These are phyloP conservation scores for Dothideomycetidae sp. DNA, from an alignment of 2,329 filamentous ascomycete species.

Conservation along the genomic window DNA sequence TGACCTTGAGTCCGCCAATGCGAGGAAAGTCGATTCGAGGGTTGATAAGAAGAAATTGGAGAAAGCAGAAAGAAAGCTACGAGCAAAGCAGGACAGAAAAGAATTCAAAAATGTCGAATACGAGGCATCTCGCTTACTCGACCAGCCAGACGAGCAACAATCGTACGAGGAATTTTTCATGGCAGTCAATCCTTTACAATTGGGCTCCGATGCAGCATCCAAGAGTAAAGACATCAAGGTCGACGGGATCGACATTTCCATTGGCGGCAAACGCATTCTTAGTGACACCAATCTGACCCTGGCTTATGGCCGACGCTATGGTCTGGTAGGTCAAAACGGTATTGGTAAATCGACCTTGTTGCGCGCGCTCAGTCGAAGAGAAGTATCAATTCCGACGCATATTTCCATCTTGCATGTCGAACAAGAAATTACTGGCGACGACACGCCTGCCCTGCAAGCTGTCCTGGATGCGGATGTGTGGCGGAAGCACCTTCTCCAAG, in stretches of 20 bases:
- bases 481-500: conserved; percentile 84
- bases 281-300: conserved; percentile 82
- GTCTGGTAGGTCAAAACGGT: conserved; percentile 98
- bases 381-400: conserved; percentile 86
- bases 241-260: conserved; percentile 88
- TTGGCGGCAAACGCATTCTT: conserved; percentile 76
- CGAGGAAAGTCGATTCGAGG: conserved; percentile 88
- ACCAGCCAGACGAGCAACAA: conserved; percentile 67
- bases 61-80: conserved; percentile 94
- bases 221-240: conserved; percentile 99
- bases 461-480: conserved; percentile 96
- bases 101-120: conserved; percentile 97
- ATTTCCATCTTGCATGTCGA: conserved; percentile 99
- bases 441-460: conserved; percentile 86
- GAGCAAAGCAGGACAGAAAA: conserved; percentile 97
- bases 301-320: conserved; percentile 85
- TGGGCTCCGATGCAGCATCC: conserved; percentile 50
- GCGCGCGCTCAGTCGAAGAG: conserved; percentile 78
- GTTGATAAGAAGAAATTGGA: conserved; percentile 98
- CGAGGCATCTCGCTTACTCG: conserved; percentile 79
- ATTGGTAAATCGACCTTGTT: conserved; percentile 78
- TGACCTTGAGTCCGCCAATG: conserved; percentile 85
- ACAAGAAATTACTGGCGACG: conserved; percentile 94
- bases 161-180: conserved; percentile 99
- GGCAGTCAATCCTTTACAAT: conserved; percentile 90